A percentile compares a stretch with the other conserved stretches of the same genome.
Conservation (phyloP, 192 early-diverging fungal species). For the Borealophlyctis nickersoniae region DNA sequence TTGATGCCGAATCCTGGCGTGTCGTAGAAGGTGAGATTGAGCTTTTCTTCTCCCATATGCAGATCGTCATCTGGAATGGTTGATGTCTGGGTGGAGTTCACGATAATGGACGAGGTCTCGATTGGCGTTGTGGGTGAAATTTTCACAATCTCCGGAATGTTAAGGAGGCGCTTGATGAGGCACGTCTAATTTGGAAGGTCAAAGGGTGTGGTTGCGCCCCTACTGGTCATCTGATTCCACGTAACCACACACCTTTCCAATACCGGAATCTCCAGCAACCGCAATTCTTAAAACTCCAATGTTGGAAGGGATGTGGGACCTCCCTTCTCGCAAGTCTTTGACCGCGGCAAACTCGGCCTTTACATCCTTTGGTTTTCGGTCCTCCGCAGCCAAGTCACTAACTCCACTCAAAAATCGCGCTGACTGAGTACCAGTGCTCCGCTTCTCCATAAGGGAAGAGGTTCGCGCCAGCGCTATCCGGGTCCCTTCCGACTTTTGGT, state of each 20-base stretch:
- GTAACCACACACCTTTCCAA: constrained; percentile 40
- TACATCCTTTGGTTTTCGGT: background rate
- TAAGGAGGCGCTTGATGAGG: constrained; percentile 33
- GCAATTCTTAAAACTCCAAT: constrained; percentile 38
- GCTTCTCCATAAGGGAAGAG: background rate
- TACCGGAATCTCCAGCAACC: constrained; percentile 43
- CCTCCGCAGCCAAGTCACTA: background rate
- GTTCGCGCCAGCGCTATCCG: background rate
- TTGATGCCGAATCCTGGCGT: constrained; percentile 41
- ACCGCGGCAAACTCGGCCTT: background rate
- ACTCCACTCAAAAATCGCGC: background rate
- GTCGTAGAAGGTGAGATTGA: constrained; percentile 44
- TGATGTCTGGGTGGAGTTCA: constrained; percentile 24
- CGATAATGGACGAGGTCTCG: background rate
- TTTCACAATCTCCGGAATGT: constrained; percentile 17
- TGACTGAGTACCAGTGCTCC: background rate
- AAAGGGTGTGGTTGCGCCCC: background rate
- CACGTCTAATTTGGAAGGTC: constrained; percentile 22
- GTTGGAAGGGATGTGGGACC: constrained; percentile 26
- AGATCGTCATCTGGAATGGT: constrained; percentile 26
- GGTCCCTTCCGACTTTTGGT: constrained; percentile 5
- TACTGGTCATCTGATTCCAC: background rate
- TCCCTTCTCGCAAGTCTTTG: constrained; percentile 5
- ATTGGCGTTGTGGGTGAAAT: constrained; percentile 6
- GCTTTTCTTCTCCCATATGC: constrained; percentile 21